phyloP scores from a whole-genome alignment of 2,329 filamentous ascomycete species.

The Colletotrichum musae region DNA sequence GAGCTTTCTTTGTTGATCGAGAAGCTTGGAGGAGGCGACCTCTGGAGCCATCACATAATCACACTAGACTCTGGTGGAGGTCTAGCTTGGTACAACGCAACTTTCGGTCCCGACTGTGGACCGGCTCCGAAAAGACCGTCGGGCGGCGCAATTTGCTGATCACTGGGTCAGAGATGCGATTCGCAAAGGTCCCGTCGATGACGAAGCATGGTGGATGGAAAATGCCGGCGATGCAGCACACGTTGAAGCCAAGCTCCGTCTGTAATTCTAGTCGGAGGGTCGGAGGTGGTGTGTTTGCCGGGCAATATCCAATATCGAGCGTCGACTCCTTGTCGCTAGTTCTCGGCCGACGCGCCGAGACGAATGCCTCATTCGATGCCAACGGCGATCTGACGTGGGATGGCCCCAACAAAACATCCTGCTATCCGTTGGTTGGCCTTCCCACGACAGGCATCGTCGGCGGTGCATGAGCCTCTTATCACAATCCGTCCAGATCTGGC shows the following conservation, averaged over 20 bases:
- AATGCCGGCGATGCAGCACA: background rate
- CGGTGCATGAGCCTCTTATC: constrained; percentile 13
- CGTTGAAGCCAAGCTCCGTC: background rate
- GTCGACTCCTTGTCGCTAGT: background rate
- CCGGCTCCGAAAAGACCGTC: constrained; percentile 21
- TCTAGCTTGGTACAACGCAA: background rate
- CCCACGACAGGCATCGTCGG: no score
- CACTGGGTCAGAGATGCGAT: background rate
- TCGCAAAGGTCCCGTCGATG: constrained; percentile 1
- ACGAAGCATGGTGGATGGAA: constrained; percentile 4
- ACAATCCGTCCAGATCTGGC: constrained; percentile 17
- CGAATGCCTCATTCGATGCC: background rate
- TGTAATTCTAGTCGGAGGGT: background rate
- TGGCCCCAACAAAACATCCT: constrained; percentile 9
- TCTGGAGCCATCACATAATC: background rate
- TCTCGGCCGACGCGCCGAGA: constrained; percentile 11
- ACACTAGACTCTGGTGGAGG: background rate
- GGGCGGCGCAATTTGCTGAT: background rate
- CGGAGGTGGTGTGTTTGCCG: background rate
- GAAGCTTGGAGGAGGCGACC: no score
- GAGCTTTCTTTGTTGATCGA: background rate
- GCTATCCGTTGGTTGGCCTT: constrained; percentile 4
- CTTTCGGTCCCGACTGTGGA: constrained; percentile 24
- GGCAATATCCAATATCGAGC: background rate
- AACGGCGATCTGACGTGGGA: constrained; percentile 10